Percentiles rank a stretch among this genome's conserved stretches.
Evolutionary conservation across 495 filamentous ascomycete species (phyloP).

Genomic region (Melanomma pulvis-pyrius): DNA sequence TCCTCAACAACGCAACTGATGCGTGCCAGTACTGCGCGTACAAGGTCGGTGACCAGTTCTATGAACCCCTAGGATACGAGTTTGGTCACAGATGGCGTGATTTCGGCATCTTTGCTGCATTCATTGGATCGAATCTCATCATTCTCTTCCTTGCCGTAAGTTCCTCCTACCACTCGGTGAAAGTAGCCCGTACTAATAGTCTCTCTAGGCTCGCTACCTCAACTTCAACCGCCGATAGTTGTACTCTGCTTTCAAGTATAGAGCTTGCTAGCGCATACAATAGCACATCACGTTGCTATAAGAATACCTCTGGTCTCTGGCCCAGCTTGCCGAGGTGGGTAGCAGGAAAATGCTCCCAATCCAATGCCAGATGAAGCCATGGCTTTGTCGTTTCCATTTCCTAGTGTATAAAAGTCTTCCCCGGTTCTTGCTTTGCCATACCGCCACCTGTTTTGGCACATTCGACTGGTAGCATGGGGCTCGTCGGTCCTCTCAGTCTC

Average conservation of each 20-base stretch:
- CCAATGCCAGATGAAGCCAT: too few relatives aligned
- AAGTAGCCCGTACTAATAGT: neutral
- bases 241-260: neutral
- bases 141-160: conserved; percentile 72
- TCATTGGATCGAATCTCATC: conserved; percentile 73
- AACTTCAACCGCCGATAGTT: conserved; percentile 65
- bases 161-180: conserved; percentile 29
- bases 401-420: too few relatives aligned
- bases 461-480: too few relatives aligned
- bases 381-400: too few relatives aligned
- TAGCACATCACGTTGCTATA: neutral
- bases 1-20: conserved; percentile 64
- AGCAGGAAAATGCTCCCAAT: too few relatives aligned
- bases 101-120: conserved; percentile 73
- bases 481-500: too few relatives aligned
- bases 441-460: too few relatives aligned
- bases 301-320: too few relatives aligned
- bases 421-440: too few relatives aligned
- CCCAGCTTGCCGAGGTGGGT: too few relatives aligned
- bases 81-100: conserved; percentile 77
- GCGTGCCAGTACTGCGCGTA: conserved; percentile 78
- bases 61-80: conserved; percentile 61
- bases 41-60: conserved; percentile 78
- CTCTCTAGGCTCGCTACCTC: conserved; percentile 59
- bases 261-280: neutral